Evolutionary conservation across 345 rosid species (phyloP).

Genomic region (Carallia pectinifolia): DNA sequence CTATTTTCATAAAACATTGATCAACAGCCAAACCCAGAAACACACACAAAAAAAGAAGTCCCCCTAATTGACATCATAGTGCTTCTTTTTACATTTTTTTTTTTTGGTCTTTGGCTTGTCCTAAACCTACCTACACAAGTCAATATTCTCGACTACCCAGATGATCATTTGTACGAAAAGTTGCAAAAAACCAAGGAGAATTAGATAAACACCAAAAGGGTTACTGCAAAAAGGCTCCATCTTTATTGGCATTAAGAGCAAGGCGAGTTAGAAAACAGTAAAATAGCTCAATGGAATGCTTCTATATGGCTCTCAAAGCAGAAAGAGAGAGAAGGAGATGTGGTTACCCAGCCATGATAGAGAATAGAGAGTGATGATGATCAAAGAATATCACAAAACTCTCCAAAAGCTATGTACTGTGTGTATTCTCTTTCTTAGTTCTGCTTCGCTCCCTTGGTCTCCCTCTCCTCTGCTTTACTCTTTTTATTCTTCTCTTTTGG

Average conservation of each 20-base stretch:
- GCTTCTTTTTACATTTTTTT: too few species aligned
- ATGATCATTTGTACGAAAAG: not conserved
- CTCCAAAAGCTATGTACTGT: too few species aligned
- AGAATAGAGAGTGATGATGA: slow-evolving; percentile 3
- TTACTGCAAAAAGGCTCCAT: not conserved
- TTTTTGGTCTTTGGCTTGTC: too few species aligned
- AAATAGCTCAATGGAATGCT: not conserved
- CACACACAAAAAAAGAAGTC: too few species aligned
- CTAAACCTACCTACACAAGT: not conserved
- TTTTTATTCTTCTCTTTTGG: not conserved
- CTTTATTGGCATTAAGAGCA: not conserved
- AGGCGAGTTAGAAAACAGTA: not conserved
- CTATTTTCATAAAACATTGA: not conserved
- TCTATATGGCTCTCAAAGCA: not conserved
- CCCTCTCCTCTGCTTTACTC: not conserved
- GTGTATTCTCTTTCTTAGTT: too few species aligned
- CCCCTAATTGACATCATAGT: not conserved
- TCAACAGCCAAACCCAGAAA: not conserved
- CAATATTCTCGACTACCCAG: not conserved
- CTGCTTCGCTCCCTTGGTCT: too few species aligned
- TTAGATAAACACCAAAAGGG: not conserved
- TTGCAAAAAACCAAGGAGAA: not conserved
- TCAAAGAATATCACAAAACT: not conserved
- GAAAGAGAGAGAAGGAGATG: not conserved
- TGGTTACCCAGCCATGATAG: slow-evolving; percentile 24